Evolutionary conservation across 2,329 filamentous ascomycete species (phyloP).

Genomic region (Penicillium sumatraense): DNA sequence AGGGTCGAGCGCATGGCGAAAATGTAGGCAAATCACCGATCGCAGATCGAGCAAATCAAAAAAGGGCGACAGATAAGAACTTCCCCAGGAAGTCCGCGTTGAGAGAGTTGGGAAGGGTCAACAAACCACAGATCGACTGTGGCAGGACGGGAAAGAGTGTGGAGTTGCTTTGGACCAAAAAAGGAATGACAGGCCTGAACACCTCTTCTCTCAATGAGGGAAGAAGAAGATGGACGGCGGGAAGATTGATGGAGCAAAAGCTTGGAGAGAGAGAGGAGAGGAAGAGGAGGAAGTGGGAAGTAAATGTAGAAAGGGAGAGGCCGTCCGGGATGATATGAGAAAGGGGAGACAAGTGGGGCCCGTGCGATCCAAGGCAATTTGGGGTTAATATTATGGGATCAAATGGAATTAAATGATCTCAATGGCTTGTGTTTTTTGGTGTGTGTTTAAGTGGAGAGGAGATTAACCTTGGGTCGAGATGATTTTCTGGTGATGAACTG

Average conservation of each 20-base stretch:
- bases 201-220: constrained; percentile 36
- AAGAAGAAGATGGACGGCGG: constrained; percentile 30
- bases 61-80: constrained; percentile 24
- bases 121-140: constrained; percentile 42
- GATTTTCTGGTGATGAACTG: neutral
- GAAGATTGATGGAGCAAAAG: constrained; percentile 10
- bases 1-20: constrained; percentile 40
- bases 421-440: constrained; percentile 1
- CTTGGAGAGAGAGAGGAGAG: constrained; percentile 15
- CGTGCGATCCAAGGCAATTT: constrained; percentile 17
- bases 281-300: no score
- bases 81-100: constrained; percentile 43
- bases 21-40: constrained; percentile 30
- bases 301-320: constrained; percentile 23
- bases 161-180: constrained; percentile 26
- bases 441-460: neutral
- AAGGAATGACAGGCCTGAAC: constrained; percentile 38
- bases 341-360: constrained; percentile 17
- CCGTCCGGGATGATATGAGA: no score
- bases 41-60: constrained; percentile 27
- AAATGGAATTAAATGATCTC: neutral
- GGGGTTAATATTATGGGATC: constrained; percentile 7
- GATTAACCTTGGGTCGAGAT: neutral
- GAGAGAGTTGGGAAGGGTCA: constrained; percentile 15
- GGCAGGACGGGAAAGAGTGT: constrained; percentile 23